Base-by-base conservation (phyloP, 495 filamentous ascomycete species). In the Aspergillus panamensis region DNA sequence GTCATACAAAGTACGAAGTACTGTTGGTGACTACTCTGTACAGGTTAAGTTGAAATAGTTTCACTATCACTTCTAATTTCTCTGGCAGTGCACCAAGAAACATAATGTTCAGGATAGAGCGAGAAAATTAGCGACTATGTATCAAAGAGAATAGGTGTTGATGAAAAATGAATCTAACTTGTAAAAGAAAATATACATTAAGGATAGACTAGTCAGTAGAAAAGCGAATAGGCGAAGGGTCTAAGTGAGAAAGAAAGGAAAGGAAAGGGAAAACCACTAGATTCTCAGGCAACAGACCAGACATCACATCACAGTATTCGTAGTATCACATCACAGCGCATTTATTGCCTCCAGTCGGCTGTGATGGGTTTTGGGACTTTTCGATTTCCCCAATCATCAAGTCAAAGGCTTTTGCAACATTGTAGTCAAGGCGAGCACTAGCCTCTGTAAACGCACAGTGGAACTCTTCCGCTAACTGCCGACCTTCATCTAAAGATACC, bases 381-480 rank as follows among this genome's bases (percentile, higher is more conserved):
- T 99, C 95, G 56, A 99, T 88, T 77, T 97, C 87, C 42, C 83
- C 89, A 64, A 99, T 92, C 78, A 97, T 88, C 51, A 95, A 80
- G 71, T 97, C 93, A 68, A 99, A 99, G 8, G 93, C 89, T 70
- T 90, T 92, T 59, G 74, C 76, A 25, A 99, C 95, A 72, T 97
- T 96, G 79, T 91, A 89, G 68, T 96, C 89, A 71, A 94, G 91
- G 48, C 93, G 83, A 21, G 94, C 94, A 64, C 89, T 94, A 39
- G 93, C 92, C 75, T 99, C 94, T 17, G 92, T 96, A 79, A 90
- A 96, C 6, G 85, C 91, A 76, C 94, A 97, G 57, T 88, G 86
- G 75, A 93, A 89, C 68, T 95, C 87, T 51, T 93, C 87, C 14
- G 86, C 84, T 49, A 97, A 75, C 58, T 84, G 83, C 55, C 83